phyloP scores from a whole-genome alignment of 2,329 filamentous ascomycete species.

The Penicillium palitans region DNA sequence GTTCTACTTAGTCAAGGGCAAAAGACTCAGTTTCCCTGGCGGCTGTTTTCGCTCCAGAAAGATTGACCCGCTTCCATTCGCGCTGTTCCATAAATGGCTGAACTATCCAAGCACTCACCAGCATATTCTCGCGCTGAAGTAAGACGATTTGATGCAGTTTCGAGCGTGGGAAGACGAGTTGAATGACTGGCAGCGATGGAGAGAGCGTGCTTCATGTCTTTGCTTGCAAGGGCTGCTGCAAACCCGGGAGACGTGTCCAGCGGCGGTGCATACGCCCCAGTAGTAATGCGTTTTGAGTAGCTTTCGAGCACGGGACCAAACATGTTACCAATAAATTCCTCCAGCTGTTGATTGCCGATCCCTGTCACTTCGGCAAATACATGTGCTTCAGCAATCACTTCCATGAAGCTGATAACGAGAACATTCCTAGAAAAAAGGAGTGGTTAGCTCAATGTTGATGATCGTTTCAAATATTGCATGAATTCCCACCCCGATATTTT shows the following conservation, averaged over 20 bases:
- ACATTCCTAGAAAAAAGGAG: constrained; percentile 43
- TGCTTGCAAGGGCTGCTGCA: constrained; percentile 17
- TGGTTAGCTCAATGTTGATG: not conserved
- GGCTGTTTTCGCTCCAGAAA: constrained; percentile 17
- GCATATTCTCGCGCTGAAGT: constrained; percentile 14
- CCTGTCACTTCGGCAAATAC: constrained; percentile 51
- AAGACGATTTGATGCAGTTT: constrained; percentile 13
- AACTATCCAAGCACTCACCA: constrained; percentile 18
- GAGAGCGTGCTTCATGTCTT: constrained; percentile 20
- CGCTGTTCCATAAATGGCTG: constrained; percentile 16
- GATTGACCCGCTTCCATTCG: constrained; percentile 13
- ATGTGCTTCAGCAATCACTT: constrained; percentile 52
- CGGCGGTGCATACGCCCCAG: constrained; percentile 20
- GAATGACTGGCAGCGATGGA: constrained; percentile 8
- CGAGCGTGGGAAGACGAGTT: constrained; percentile 9
- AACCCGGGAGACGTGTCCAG: constrained; percentile 16
- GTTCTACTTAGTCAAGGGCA: not conserved
- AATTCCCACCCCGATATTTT: constrained; percentile 47
- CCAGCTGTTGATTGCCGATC: constrained; percentile 43
- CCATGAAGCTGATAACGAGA: constrained; percentile 53
- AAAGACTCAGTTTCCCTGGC: constrained; percentile 12
- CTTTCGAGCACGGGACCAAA: constrained; percentile 20
- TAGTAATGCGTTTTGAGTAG: constrained; percentile 22
- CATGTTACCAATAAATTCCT: constrained; percentile 41
- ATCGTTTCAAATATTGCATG: not conserved